Base-by-base conservation (phyloP, 768 basidiomycete species). In the Ramaria sp. region DNA sequence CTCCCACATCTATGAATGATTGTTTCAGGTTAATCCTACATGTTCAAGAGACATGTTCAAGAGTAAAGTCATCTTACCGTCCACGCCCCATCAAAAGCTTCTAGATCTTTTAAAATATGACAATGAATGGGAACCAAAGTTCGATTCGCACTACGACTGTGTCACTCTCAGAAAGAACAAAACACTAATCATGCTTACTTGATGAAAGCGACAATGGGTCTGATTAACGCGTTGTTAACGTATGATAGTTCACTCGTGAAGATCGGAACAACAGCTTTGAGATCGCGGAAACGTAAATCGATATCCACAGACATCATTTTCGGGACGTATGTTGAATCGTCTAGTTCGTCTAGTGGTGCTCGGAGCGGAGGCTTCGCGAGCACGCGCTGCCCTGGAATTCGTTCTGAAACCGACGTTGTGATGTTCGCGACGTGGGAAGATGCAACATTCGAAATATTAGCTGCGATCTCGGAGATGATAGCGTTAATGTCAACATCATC, bases 131-230 rank as follows among this genome's bases (percentile, higher is more conserved):
- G 96, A 1, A 99, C 80, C 63, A 99, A 71, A 1, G 96, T 99
- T 59, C 87, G 83, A 67, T 98, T 95, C 3, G 88, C 86, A 68
- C 95, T 98, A 62, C 41, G 68, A 61, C 49, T 60, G 45, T 52
- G 56, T 49, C 52, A 63, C 30, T 20, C 15, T 33, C 9, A 30
- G 7, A 15, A 33, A 12, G 15, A 13, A 12, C 20, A 37, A 56
- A 7, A 41, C 48, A 4, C 9, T 37, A 15, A 53, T 38, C 6
- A 37, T 7, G 75, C 85, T 59, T 63, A 94, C 93, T 96, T 96
- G 84, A 97, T 94, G 67, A 99, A 99, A 1, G 92, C 95, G 15
- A 98, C 96, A 60, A 99, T 97, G 3, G 96, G 94, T 63, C 96
- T 70, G 48, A 96, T 86, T 24, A 98, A 73, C 20, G 96, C 96